Percentiles rank a stretch among this genome's conserved stretches.
Conservation (phyloP, 768 basidiomycete genomes). For the Filobasidium wieringae region DNA sequence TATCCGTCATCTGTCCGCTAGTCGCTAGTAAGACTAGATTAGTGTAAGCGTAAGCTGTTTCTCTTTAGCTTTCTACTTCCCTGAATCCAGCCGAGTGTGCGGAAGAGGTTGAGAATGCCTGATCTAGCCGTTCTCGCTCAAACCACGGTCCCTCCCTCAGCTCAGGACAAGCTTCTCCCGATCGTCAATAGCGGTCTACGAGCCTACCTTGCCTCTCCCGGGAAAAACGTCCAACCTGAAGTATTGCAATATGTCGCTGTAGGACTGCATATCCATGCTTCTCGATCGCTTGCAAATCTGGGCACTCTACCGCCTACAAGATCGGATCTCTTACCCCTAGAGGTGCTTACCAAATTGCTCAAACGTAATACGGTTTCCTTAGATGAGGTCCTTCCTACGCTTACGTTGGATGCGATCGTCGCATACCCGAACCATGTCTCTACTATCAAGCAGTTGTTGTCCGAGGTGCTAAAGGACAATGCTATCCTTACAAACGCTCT, state of each 20-base stretch:
- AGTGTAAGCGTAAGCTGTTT: too few species aligned
- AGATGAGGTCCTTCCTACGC: neutral
- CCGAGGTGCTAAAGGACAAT: neutral
- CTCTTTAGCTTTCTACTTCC: too few species aligned
- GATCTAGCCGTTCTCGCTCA: neutral
- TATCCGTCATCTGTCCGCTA: too few species aligned
- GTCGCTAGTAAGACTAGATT: too few species aligned
- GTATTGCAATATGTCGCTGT: neutral
- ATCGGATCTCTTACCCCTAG: neutral
- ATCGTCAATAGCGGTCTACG: neutral
- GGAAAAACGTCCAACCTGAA: neutral
- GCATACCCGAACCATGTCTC: conserved; percentile 7
- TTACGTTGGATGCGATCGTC: conserved; percentile 8
- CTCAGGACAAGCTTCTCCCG: neutral
- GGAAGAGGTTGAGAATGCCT: neutral
- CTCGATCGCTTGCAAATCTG: neutral
- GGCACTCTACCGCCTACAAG: neutral
- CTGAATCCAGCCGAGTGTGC: too few species aligned
- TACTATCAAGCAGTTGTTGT: conserved; percentile 3
- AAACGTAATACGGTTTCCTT: neutral
- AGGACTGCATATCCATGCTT: neutral
- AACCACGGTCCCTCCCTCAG: neutral
- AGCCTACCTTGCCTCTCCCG: neutral
- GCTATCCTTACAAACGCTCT: neutral
- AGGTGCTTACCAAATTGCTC: neutral